Evolutionary conservation across 2,329 filamentous ascomycete species (phyloP).

Genomic region (Aspergillus ruber): DNA sequence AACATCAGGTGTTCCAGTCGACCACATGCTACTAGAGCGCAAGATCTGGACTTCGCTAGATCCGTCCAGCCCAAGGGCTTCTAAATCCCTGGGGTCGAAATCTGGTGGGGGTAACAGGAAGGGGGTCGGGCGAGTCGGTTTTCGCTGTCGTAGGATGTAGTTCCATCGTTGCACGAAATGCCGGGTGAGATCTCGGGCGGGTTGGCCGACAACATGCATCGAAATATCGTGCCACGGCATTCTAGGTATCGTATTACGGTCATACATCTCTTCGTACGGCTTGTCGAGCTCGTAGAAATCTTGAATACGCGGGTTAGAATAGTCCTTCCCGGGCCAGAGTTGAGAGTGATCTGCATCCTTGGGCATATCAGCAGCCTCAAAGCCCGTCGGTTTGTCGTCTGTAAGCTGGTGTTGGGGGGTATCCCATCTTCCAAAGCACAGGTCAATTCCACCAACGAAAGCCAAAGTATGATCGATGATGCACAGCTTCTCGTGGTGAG

Average conservation of each 20-base stretch:
- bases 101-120: constrained; percentile 92
- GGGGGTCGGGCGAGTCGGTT: constrained; percentile 86
- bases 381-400: constrained; percentile 92
- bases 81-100: constrained; percentile 76
- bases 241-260: constrained; percentile 75
- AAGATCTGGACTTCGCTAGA: constrained; percentile 96
- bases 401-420: constrained; percentile 85
- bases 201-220: constrained; percentile 97
- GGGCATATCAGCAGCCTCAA: constrained; percentile 68
- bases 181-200: constrained; percentile 83
- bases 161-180: constrained; percentile 99
- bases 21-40: constrained; percentile 86
- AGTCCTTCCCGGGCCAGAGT: constrained; percentile 95
- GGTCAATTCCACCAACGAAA: constrained; percentile 89
- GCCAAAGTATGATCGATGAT: constrained; percentile 93
- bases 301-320: constrained; percentile 90
- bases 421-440: constrained; percentile 97
- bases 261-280: constrained; percentile 98
- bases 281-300: constrained; percentile 92
- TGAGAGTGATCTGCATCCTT: constrained; percentile 90
- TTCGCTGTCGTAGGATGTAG: constrained; percentile 85
- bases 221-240: constrained; percentile 99
- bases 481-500: constrained; percentile 97
- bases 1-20: constrained; percentile 72
- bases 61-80: constrained; percentile 79